Evolutionary conservation across 352 stramenopile species (phyloP), one percentile per base, ranked within the genome.

Genomic region (Pythium oligandrum): DNA sequence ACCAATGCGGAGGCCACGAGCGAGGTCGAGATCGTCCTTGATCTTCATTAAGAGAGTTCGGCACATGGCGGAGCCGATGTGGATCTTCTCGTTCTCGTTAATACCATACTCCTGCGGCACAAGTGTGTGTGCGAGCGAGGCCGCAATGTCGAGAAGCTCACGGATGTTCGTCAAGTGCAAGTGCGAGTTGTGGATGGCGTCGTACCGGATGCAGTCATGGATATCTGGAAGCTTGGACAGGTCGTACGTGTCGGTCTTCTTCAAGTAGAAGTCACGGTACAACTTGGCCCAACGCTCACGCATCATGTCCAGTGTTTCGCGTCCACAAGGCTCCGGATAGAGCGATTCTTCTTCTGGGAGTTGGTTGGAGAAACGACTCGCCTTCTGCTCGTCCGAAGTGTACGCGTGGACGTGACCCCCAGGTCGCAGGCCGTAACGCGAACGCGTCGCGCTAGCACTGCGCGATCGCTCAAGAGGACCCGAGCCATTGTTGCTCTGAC

Each of bases 221-320:
- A 99, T 97, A 58, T 99, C 97, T 6, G 98, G 97, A 50, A 99
- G 97, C 60, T 98, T 91, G 6, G 86, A 97, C 37, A 99, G 66
- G 63, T 98, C 96, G 72, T 98, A 98, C 3, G 78, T 92, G 55
- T 95, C 82, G 9, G 66, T 89, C 60, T 96, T 96, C 57, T 86
- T 86, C 35, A 95, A 93, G 75, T 98, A 98, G 32, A 99, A 97
- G 61, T 98, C 95, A 48, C 92, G 89, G 60, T 97, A 88, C 43
- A 98, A 70, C 73, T 98, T 98, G 8, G 80, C 71, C 95, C 95
- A 98, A 26, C 85, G 81, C 62, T 93, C 85, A 30, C 81, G 78
- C 85, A 95, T 95, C 47, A 95, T 84, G 38, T 93, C 85, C 1
- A 93, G 64, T 9, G 83, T 91, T 55, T 95, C 85, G 32, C 80